Conservation (phyloP, 768 basidiomycete genomes). For the Lactarius trivialis region DNA sequence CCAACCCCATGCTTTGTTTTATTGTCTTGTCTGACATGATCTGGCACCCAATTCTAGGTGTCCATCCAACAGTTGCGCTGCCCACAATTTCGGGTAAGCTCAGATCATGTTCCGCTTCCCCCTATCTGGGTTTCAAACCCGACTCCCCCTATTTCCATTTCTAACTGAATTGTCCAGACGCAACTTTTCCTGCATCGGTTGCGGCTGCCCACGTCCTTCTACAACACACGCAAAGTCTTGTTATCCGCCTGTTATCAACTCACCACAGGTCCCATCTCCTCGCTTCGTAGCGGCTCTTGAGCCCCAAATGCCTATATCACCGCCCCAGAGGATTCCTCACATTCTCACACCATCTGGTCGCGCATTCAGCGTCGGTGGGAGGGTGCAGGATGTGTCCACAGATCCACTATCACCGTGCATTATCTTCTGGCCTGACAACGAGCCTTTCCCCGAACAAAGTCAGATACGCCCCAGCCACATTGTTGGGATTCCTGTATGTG, state of each 20-base stretch:
- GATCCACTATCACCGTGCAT: constrained; percentile 70
- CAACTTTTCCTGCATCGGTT: constrained; percentile 71
- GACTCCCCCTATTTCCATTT: constrained; percentile 17
- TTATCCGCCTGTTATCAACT: constrained; percentile 26
- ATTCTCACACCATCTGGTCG: constrained; percentile 79
- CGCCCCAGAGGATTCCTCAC: constrained; percentile 28
- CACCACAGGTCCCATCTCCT: constrained; percentile 20
- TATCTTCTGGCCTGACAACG: constrained; percentile 91
- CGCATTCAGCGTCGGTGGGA: constrained; percentile 67
- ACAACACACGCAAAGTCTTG: constrained; percentile 25
- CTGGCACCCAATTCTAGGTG: constrained; percentile 41
- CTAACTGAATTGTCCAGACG: constrained; percentile 54
- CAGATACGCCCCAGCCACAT: constrained; percentile 59
- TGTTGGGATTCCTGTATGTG: constrained; percentile 47
- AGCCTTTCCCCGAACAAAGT: constrained; percentile 71
- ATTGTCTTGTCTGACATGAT: constrained; percentile 3
- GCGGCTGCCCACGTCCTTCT: constrained; percentile 51
- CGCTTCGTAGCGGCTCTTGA: constrained; percentile 9
- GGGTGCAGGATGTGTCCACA: constrained; percentile 69
- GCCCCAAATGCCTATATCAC: constrained; percentile 15
- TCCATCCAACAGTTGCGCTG: constrained; percentile 58
- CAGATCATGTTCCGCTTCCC: constrained; percentile 15
- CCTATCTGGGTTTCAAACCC: constrained; percentile 28
- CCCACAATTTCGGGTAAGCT: constrained; percentile 81
- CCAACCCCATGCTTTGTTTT: background rate